Base-by-base conservation (phyloP, 495 filamentous ascomycete species). In the Hypoxylon fuscum region DNA sequence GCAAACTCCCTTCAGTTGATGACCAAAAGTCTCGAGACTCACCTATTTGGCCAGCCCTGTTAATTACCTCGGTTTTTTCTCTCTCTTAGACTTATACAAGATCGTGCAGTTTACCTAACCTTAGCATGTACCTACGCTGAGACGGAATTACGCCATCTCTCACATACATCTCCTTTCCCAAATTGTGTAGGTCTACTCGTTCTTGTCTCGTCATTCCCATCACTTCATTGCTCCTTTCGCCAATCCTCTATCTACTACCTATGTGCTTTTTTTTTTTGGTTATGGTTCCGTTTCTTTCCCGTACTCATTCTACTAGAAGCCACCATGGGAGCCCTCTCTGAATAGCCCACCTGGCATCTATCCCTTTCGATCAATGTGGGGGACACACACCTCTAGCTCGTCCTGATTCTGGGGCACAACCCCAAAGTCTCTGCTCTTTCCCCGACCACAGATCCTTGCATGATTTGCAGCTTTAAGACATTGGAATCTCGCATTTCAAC, bases 391-490 rank as follows among this genome's bases (percentile, higher is more conserved):
- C 59, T n/a, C n/a, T n/a, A n/a, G n/a, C 54, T 55, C 46, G n/a
- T 14, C 49, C 41, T 55, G 40, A 38, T 56, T 57, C 52, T 61
- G 55, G 61, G 61, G 55, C 64, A 65, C 35, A 34, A 63, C 69
- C 66, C 63, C 47, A 54, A 53, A 37, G 47, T 62, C 38, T 56
- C 51, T 64, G 46, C 58, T 59, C 46, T 48, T 50, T 27, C 58
- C 48, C 60, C 59, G 50, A 59, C 48, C 67, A 62, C 63, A 66
- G 57, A 72, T 61, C 69, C 69, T 72, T 72, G 69, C 69, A 72
- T 72, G 66, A 72, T 72, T 72, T 72, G 67, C 69, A 72, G 67
- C 50, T 68, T 54, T 57, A 59, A 72, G 69, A 72, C 69, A 72
- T 65, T 64, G 51, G 42, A 49, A 66, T 68, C 52, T 64, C 52